These are phyloP conservation scores for Ceratocystis destructans DNA, from an alignment of 2,329 filamentous ascomycete genomes.

Conservation along the genomic window DNA sequence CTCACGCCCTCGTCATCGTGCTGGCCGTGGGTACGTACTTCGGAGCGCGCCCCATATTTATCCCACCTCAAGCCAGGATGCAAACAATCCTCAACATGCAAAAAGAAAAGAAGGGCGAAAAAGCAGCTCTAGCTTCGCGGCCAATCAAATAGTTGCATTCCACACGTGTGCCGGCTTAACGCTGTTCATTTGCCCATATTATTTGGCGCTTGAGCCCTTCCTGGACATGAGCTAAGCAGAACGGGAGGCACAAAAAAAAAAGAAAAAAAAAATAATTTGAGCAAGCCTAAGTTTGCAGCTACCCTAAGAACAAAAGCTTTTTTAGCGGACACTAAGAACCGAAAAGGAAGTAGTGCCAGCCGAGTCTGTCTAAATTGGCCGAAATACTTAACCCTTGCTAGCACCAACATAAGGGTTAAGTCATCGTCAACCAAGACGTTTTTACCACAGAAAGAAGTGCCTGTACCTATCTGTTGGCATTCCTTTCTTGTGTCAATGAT, in stretches of 20 bases:
- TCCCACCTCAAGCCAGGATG: conserved; percentile 3
- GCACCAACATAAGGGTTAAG: too few species aligned
- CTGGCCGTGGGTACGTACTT: not conserved
- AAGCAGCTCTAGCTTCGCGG: not conserved
- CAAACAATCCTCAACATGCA: not conserved
- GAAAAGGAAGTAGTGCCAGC: not conserved
- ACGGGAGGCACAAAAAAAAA: not conserved
- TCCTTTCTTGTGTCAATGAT: too few species aligned
- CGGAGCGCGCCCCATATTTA: not conserved
- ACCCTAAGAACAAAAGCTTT: not conserved
- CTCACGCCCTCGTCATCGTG: not conserved
- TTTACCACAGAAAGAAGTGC: too few species aligned
- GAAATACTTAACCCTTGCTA: accelerated
- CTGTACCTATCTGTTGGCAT: too few species aligned
- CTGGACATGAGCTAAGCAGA: not conserved
- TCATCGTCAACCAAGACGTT: too few species aligned
- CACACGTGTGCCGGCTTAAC: conserved; percentile 6
- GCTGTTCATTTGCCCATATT: conserved; percentile 2
- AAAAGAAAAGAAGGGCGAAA: not conserved
- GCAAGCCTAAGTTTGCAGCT: not conserved
- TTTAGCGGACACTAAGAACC: not conserved
- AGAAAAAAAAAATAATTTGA: not conserved
- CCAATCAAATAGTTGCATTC: conserved; percentile 3
- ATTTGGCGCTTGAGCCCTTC: not conserved
- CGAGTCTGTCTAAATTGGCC: not conserved